A percentile compares a stretch with the other conserved stretches of the same genome.
Conservation (phyloP, 805 yeast species). For the Suhomyces kilbournensis region DNA sequence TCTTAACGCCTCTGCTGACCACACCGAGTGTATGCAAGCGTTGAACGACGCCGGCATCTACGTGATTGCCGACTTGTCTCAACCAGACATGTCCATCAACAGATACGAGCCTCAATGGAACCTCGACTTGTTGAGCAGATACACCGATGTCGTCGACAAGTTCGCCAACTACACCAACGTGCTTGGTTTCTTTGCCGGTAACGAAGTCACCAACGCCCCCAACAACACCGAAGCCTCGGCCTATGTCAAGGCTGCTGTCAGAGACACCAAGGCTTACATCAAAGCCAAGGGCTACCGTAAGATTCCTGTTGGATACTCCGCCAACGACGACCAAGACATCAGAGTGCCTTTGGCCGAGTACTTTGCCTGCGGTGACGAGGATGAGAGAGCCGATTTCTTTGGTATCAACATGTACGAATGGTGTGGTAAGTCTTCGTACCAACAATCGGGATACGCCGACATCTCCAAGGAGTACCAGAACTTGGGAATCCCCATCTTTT, state of each 20-base stretch:
- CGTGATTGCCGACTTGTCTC: constrained; percentile 82
- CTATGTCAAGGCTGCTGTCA: constrained; percentile 77
- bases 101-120: constrained; percentile 65
- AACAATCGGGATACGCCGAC: constrained; percentile 59
- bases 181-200: constrained; percentile 83
- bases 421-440: constrained; percentile 68
- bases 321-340: constrained; percentile 69
- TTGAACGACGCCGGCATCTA: constrained; percentile 85
- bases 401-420: constrained; percentile 90
- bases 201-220: constrained; percentile 70
- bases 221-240: constrained; percentile 74
- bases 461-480: constrained; percentile 64
- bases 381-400: constrained; percentile 70
- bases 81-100: constrained; percentile 62
- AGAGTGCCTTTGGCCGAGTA: constrained; percentile 70
- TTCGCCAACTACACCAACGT: constrained; percentile 69
- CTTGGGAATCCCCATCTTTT: constrained; percentile 69
- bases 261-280: constrained; percentile 74
- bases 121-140: constrained; percentile 59
- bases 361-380: constrained; percentile 70
- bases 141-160: constrained; percentile 64
- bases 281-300: constrained; percentile 55
- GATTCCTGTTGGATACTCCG: constrained; percentile 81
- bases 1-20: constrained; percentile 60
- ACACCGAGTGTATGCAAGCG: constrained; percentile 63